These are phyloP conservation scores for Nannochloris sp. DNA, from an alignment of 139 green algal genomes.

Conservation along the genomic window DNA sequence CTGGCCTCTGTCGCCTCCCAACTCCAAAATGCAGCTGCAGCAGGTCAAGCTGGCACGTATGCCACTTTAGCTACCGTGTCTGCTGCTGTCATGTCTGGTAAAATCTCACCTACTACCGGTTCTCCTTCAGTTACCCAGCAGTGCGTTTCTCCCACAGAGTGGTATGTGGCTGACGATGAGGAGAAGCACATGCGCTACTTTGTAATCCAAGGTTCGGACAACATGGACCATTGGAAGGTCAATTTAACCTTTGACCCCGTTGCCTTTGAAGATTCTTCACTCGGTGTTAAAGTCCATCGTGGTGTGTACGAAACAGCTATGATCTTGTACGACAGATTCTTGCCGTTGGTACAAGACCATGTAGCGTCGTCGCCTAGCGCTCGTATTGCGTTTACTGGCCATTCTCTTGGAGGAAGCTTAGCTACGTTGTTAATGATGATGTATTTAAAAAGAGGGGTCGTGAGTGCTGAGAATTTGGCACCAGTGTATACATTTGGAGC, in stretches of 20 bases:
- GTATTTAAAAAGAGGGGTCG: conserved; percentile 64
- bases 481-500: conserved; percentile 89
- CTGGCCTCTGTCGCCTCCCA: conserved; percentile 24
- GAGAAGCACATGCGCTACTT: conserved; percentile 57
- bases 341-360: conserved; percentile 80
- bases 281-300: conserved; percentile 84
- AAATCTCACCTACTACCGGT: background rate
- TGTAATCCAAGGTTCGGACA: conserved; percentile 68
- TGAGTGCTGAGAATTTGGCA: conserved; percentile 43
- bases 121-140: background rate
- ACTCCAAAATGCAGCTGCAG: conserved; percentile 40
- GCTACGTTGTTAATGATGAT: conserved; percentile 84
- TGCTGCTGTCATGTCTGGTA: conserved; percentile 30
- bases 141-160: conserved; percentile 29
- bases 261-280: conserved; percentile 77
- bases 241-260: conserved; percentile 93
- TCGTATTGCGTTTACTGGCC: conserved; percentile 74
- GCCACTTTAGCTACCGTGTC: conserved; percentile 37
- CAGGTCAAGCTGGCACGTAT: conserved; percentile 28
- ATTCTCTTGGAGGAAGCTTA: conserved; percentile 90
- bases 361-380: conserved; percentile 52
- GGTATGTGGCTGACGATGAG: conserved; percentile 79
- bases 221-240: conserved; percentile 71
- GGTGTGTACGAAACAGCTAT: conserved; percentile 86
- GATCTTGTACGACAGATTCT: conserved; percentile 82